Percentiles rank a stretch among this genome's conserved stretches.
Conservation (phyloP, 768 basidiomycete genomes). For the Pilatotrama ljubarskyi region DNA sequence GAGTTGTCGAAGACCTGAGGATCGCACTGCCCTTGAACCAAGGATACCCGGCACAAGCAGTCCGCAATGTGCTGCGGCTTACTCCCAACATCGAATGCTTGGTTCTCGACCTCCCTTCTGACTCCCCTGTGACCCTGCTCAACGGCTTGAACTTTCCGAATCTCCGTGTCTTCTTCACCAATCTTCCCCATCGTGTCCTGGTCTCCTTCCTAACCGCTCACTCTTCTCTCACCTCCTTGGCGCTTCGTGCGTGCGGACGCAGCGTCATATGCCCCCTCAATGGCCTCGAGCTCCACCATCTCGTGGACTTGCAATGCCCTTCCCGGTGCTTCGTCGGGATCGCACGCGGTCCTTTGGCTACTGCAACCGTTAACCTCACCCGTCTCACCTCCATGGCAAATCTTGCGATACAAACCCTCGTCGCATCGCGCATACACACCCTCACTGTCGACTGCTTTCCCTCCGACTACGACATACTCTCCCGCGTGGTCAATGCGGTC, state of each 20-base stretch:
- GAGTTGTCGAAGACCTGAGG: neutral
- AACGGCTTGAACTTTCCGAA: neutral
- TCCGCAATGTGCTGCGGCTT: neutral
- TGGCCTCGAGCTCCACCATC: neutral
- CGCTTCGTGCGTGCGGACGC: neutral
- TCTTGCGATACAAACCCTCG: neutral
- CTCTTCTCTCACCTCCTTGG: neutral
- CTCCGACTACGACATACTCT: neutral
- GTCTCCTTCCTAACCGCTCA: neutral
- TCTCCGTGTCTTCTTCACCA: neutral
- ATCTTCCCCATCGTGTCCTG: neutral
- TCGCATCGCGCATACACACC: neutral
- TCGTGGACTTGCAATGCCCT: neutral
- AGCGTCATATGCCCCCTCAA: neutral
- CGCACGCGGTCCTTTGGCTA: neutral
- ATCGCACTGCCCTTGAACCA: neutral
- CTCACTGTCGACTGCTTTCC: neutral
- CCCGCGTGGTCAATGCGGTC: neutral
- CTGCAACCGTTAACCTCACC: neutral
- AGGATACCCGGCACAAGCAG: neutral
- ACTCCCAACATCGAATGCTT: neutral
- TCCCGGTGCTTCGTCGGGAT: neutral
- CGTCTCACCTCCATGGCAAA: neutral
- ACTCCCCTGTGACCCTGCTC: neutral
- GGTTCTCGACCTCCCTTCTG: neutral